Conservation (phyloP, 2,329 filamentous ascomycete genomes). For the Sarocladium strictum region DNA sequence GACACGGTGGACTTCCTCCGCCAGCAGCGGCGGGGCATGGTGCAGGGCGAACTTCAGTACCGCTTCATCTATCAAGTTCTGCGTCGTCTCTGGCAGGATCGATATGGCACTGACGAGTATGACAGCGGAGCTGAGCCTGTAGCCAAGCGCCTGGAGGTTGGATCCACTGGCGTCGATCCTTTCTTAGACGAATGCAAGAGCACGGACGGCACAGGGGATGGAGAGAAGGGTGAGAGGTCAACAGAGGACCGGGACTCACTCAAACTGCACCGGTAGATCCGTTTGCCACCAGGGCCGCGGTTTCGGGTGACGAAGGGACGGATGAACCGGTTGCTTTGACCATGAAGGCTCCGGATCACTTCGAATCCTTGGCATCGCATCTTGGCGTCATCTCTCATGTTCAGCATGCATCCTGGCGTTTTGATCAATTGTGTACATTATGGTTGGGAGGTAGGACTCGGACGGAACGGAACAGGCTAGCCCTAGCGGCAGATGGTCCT, state of each 20-base stretch:
- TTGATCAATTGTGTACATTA: not conserved
- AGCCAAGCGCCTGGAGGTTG: constrained; percentile 46
- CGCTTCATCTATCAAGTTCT: constrained; percentile 85
- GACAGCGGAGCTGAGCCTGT: constrained; percentile 37
- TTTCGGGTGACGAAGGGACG: not conserved
- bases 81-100: constrained; percentile 66
- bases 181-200: constrained; percentile 27
- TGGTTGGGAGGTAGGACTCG: too few relatives aligned
- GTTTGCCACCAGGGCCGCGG: not conserved
- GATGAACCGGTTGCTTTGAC: not conserved
- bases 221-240: not conserved
- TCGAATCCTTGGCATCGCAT: not conserved
- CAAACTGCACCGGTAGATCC: constrained; percentile 6
- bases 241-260: not conserved
- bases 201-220: constrained; percentile 11
- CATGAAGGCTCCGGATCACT: not conserved
- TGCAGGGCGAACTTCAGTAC: constrained; percentile 81
- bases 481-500: not conserved
- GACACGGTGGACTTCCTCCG: constrained; percentile 74
- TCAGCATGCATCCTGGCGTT: not conserved
- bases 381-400: not conserved
- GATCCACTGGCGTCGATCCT: constrained; percentile 37
- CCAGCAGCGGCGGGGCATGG: constrained; percentile 90
- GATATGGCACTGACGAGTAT: constrained; percentile 40
- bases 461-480: too few relatives aligned